Conservation (phyloP, 2,329 filamentous ascomycete genomes). For the Paraconiothyrium brasiliense region DNA sequence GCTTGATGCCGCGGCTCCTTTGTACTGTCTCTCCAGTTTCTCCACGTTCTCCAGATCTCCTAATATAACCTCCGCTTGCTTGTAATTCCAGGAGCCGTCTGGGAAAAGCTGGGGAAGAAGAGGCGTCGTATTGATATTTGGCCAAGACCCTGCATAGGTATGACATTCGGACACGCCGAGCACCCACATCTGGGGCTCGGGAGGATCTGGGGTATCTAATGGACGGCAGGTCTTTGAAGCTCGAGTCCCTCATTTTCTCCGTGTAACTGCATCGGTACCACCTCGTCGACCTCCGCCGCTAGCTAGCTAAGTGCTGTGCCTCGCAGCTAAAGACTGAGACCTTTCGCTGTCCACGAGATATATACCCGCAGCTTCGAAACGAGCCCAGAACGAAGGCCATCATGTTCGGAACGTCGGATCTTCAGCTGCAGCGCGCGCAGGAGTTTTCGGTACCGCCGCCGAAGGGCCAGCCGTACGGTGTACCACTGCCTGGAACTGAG, state of each 20-base stretch:
- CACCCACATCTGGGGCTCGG: background rate
- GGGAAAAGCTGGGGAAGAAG: background rate
- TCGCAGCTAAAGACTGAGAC: background rate
- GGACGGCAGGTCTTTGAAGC: background rate
- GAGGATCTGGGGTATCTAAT: constrained; percentile 4
- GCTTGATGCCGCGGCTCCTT: constrained; percentile 12
- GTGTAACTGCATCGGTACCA: background rate
- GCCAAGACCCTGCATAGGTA: constrained; percentile 11
- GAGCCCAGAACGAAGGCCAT: constrained; percentile 4
- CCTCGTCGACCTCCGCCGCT: constrained; percentile 11
- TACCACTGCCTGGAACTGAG: constrained; percentile 79
- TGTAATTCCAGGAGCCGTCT: background rate
- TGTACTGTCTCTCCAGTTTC: constrained; percentile 1
- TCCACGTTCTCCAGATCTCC: background rate
- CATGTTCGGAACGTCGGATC: constrained; percentile 45
- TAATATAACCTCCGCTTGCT: background rate
- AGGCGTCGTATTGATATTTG: background rate
- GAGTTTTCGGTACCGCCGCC: constrained; percentile 72
- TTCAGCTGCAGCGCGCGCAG: constrained; percentile 42
- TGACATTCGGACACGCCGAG: constrained; percentile 19
- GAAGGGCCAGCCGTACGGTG: constrained; percentile 78
- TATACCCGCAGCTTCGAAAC: background rate
- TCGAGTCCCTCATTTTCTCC: background rate
- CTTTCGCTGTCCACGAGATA: constrained; percentile 1
- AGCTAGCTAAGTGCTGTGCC: background rate